A percentile compares a stretch with the other conserved stretches of the same genome.
Evolutionary conservation across 2,329 filamentous ascomycete species (phyloP).

Genomic region (Periglandula ipomoeae): DNA sequence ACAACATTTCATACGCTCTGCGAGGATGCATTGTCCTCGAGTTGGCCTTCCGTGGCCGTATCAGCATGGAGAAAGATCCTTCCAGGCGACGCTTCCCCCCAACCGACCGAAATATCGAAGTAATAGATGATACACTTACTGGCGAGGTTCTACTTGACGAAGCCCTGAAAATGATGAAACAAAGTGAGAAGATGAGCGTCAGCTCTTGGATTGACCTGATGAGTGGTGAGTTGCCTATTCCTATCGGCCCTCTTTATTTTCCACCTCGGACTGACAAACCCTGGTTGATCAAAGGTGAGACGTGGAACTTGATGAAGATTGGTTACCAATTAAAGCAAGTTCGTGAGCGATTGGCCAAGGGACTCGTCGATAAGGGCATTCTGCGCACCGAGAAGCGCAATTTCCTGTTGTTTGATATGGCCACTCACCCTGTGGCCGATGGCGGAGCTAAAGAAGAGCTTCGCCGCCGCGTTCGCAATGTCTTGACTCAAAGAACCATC

Average conservation of each 20-base stretch:
- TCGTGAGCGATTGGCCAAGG: slow-evolving; percentile 92
- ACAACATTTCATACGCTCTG: slow-evolving; percentile 97
- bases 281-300: slow-evolving; percentile 60
- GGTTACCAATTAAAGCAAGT: slow-evolving; percentile 99
- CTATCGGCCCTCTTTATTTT: not conserved
- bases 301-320: slow-evolving; percentile 99
- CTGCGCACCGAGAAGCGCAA: slow-evolving; percentile 98
- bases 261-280: not conserved
- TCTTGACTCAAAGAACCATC: slow-evolving; percentile 88
- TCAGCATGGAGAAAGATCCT: slow-evolving; percentile 98
- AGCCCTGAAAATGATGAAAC: slow-evolving; percentile 99
- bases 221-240: slow-evolving; percentile 60
- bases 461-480: slow-evolving; percentile 79
- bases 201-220: slow-evolving; percentile 98
- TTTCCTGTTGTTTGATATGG: slow-evolving; percentile 99
- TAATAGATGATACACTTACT: slow-evolving; percentile 91
- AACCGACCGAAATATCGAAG: slow-evolving; percentile 89
- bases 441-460: slow-evolving; percentile 97
- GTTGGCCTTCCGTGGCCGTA: slow-evolving; percentile 86
- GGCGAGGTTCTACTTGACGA: slow-evolving; percentile 96
- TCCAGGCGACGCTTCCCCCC: slow-evolving; percentile 85
- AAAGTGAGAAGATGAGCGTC: slow-evolving; percentile 99
- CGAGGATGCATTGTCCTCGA: slow-evolving; percentile 98
- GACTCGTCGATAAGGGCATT: slow-evolving; percentile 96
- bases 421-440: slow-evolving; percentile 93